Base-by-base conservation (phyloP, 768 basidiomycete species). In the Hericium erinaceus region DNA sequence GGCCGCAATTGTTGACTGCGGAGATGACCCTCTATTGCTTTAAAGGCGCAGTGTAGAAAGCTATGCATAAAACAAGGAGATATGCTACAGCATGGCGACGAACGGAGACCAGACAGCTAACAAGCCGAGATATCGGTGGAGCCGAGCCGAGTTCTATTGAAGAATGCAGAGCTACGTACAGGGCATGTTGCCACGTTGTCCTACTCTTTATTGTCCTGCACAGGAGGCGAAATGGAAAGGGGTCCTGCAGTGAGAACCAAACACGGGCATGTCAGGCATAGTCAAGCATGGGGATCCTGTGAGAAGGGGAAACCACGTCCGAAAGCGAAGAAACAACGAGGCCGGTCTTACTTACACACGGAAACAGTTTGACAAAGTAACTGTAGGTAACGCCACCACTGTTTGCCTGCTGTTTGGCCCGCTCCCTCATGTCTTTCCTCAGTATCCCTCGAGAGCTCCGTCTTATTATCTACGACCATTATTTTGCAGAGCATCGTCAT, bases 371-470 rank as follows among this genome's bases (percentile, higher is more conserved):
- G 22, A 22, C 22, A 26, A 26, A 26, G 26, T 26, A 26, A 26
- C 4, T 26, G 2, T 26, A 26, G 5, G 26, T 26, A 26, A 26
- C 26, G 26, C 26, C 26, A 5, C 26, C 26, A 26, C 3, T 26
- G 5, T 26, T 26, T 26, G 26, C 26, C 26, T 3, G 26, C 26
- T 26, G 26, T 26, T 26, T 26, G 26, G 26, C 26, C 26, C 26
- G 26, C 26, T 26, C 49, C 15, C 20, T 22, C 49, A 22, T 28
- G 49, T 50, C 49, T n/a, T 64, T 74, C 10, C 66, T 72, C 24
- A 40, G 56, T 39, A 46, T 75, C 6, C 73, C 74, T 4, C 49
- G 65, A 50, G 74, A 72, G 52, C 26, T 73, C 8, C 75, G 75
- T 48, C 59, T 73, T 37, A n/a, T 64, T 44, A 63, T 75, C 18